Conservation (phyloP, 768 basidiomycete species). For the Tubosaeta sp. region DNA sequence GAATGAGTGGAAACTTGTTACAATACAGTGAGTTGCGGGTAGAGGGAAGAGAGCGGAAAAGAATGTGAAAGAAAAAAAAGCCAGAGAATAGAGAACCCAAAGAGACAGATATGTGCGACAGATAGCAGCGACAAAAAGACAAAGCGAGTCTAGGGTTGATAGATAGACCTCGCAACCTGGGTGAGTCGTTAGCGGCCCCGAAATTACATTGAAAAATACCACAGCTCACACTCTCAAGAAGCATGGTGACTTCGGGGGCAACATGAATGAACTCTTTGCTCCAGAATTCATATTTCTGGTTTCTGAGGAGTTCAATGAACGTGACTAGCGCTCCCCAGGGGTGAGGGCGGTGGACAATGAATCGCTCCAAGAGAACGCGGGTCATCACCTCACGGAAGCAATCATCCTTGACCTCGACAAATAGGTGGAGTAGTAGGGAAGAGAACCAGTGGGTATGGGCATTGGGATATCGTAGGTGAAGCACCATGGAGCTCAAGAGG, state of each 20-base stretch:
- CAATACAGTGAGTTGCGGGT: slow-evolving; percentile 76
- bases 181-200: slow-evolving; percentile 3
- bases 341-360: slow-evolving; percentile 92
- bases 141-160: slow-evolving; percentile 64
- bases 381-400: slow-evolving; percentile 80
- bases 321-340: slow-evolving; percentile 95
- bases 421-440: slow-evolving; percentile 83
- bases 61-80: background rate
- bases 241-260: slow-evolving; percentile 79
- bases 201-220: slow-evolving; percentile 1
- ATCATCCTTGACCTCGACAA: slow-evolving; percentile 73
- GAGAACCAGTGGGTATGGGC: slow-evolving; percentile 99
- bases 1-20: slow-evolving; percentile 55
- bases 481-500: slow-evolving; percentile 85
- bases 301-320: slow-evolving; percentile 90
- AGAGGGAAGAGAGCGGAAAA: slow-evolving; percentile 20
- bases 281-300: slow-evolving; percentile 89
- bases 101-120: slow-evolving; percentile 72
- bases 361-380: slow-evolving; percentile 87
- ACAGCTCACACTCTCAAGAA: slow-evolving; percentile 73
- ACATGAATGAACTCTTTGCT: slow-evolving; percentile 81
- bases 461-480: slow-evolving; percentile 96
- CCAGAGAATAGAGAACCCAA: slow-evolving; percentile 43
- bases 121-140: slow-evolving; percentile 69
- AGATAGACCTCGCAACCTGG: slow-evolving; percentile 75